Evolutionary conservation across 73 alveolate species (phyloP).

Genomic region (Paramecium primaurelia): DNA sequence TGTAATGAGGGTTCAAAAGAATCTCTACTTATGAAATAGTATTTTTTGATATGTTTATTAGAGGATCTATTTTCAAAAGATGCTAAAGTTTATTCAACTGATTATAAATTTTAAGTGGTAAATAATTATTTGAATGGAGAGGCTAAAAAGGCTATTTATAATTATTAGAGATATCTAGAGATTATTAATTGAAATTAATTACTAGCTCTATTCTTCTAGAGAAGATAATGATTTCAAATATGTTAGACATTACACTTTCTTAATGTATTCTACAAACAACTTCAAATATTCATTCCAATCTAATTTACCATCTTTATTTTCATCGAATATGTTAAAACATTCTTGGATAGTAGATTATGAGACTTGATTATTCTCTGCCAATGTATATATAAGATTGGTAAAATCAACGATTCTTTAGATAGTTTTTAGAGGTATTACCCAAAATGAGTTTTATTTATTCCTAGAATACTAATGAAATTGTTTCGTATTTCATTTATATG

Average conservation of each 20-base stretch:
- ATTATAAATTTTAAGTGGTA: background rate
- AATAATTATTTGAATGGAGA: background rate
- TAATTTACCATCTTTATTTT: background rate
- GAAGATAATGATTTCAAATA: background rate
- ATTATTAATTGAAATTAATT: background rate
- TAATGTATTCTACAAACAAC: background rate
- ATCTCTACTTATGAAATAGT: background rate
- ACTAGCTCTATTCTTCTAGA: background rate
- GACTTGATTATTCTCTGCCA: background rate
- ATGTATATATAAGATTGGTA: background rate
- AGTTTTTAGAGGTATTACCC: background rate
- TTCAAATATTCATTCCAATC: constrained; percentile 17
- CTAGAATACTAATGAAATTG: background rate
- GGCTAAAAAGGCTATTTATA: constrained; percentile 11
- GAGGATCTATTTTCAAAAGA: background rate
- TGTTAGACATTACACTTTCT: background rate
- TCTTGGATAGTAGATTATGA: background rate
- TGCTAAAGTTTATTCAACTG: background rate
- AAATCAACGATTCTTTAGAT: background rate
- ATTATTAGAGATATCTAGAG: background rate
- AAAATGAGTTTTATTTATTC: background rate
- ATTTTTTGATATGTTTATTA: background rate
- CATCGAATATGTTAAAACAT: background rate
- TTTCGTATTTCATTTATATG: background rate
- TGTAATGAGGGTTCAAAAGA: background rate